A percentile compares a stretch with the other conserved stretches of the same genome.
Evolutionary conservation across 192 early-diverging fungal species (phyloP).

Genomic region (Thoreauomyces humboldtii): DNA sequence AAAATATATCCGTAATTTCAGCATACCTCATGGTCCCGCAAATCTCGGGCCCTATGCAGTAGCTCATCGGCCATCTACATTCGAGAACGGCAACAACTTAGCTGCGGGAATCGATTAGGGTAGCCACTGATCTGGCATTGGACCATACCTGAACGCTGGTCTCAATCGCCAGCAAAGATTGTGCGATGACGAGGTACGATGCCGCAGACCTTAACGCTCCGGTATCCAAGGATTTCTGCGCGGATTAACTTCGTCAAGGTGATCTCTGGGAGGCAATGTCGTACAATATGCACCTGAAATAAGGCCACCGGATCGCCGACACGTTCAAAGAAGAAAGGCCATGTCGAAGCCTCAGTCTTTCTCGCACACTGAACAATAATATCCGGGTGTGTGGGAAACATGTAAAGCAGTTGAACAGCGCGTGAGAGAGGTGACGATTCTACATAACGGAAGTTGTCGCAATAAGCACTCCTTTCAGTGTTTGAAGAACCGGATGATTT

Average conservation of each 20-base stretch:
- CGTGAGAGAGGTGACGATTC: too few relatives aligned
- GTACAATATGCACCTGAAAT: conserved; percentile 61
- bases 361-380: conserved; percentile 93
- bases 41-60: too few relatives aligned
- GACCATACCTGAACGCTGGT: conserved; percentile 60
- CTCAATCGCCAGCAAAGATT: conserved; percentile 76
- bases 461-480: neutral
- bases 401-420: conserved; percentile 73
- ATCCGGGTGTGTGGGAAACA: conserved; percentile 78
- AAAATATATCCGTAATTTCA: too few relatives aligned
- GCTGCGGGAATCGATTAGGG: too few relatives aligned
- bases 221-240: conserved; percentile 65
- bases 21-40: too few relatives aligned
- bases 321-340: conserved; percentile 82
- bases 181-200: conserved; percentile 87
- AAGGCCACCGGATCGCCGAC: conserved; percentile 81
- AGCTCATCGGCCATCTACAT: too few relatives aligned
- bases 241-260: neutral
- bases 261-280: neutral
- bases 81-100: too few relatives aligned
- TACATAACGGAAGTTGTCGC: too few relatives aligned
- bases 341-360: conserved; percentile 92
- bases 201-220: conserved; percentile 80
- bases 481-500: neutral
- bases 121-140: too few relatives aligned